These are phyloP conservation scores for Lactarius pseudohatsudake DNA, from an alignment of 768 basidiomycete species.

Conservation along the genomic window DNA sequence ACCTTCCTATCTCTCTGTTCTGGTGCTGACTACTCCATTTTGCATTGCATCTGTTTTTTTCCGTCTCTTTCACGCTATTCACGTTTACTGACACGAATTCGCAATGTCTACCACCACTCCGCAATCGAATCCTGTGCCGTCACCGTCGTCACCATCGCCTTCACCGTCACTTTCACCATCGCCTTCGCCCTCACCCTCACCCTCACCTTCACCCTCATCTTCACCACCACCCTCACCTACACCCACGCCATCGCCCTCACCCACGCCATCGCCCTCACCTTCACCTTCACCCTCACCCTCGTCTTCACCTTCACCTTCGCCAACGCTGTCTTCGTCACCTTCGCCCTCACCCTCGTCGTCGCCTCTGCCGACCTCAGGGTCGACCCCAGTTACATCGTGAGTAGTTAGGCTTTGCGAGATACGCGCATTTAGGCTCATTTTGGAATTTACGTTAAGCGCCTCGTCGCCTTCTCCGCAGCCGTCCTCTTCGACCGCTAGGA, in stretches of 20 bases:
- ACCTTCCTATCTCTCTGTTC: conserved; percentile 31
- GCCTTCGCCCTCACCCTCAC: background rate
- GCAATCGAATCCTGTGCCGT: conserved; percentile 23
- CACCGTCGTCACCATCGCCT: conserved; percentile 26
- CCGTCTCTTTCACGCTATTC: background rate
- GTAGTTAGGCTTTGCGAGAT: background rate
- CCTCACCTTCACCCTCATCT: too few species aligned
- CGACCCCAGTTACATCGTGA: conserved; percentile 25
- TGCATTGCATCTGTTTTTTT: background rate
- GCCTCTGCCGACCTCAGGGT: conserved; percentile 29
- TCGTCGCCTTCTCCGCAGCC: conserved; percentile 26
- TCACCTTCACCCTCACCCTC: conserved; percentile 5
- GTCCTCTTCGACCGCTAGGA: conserved; percentile 18
- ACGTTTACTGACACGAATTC: conserved; percentile 6
- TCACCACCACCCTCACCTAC: background rate
- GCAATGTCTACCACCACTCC: conserved; percentile 30
- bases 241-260: background rate
- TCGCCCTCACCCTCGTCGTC: conserved; percentile 29
- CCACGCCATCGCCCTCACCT: background rate
- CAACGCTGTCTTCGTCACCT: conserved; percentile 22
- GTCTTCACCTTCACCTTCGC: background rate
- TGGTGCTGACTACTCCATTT: conserved; percentile 23
- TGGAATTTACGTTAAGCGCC: conserved; percentile 11
- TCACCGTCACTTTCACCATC: background rate
- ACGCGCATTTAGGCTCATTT: conserved; percentile 1